Base-by-base conservation (phyloP, 2,329 filamentous ascomycete genomes). In the Cladosporium sp. region DNA sequence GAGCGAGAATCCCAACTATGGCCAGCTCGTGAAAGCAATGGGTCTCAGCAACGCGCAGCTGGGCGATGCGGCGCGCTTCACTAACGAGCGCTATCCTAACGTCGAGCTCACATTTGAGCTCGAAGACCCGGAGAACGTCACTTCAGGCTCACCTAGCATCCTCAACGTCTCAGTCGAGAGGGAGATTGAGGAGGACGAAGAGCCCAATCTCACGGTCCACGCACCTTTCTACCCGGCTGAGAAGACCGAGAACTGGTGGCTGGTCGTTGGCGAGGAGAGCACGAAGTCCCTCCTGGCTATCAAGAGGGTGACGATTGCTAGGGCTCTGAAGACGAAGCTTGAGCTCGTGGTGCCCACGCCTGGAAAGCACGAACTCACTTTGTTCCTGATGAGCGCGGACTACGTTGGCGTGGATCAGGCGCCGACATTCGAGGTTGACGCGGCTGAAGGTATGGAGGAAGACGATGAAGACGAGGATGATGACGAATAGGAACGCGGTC, bases 191-290 rank as follows among this genome's bases (percentile, higher is more conserved):
- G 83, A 85, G 37, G 84, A 88, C 54, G 87, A 83, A 20, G 87
- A 90, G 63, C 83, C 89, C 15, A 91, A 97, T 71, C 83, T 88
- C 1, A 87, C 86, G 1, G 95, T 97, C 2, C 92, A 97, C 71
- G 92, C 93, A 52, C 94, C 94, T 0, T 99, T 97, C 80, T 99
- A 94, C 71, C 92, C 94, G 0, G 80, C 74, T 50, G 88, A 88
- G 73, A 99, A 99, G 81, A 88, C 90, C 78, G 94, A 99, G 80
- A 96, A 94, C 71, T 99, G 92, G 92, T 99, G 94, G 94, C 78
- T 99, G 57, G 90, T 99, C 19, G 90, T 99, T 34, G 93, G 92
- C 28, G 92, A 97, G 66, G 91, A 97, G 76, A 88, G 85, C 72
- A 90, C 88, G 39, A 93, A 91, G 78, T 92, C 82, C 62, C 78